A percentile compares a stretch with the other conserved stretches of the same genome.
These are phyloP conservation scores for Lactifluus pinguis DNA, from an alignment of 768 basidiomycete genomes.

Conservation along the genomic window DNA sequence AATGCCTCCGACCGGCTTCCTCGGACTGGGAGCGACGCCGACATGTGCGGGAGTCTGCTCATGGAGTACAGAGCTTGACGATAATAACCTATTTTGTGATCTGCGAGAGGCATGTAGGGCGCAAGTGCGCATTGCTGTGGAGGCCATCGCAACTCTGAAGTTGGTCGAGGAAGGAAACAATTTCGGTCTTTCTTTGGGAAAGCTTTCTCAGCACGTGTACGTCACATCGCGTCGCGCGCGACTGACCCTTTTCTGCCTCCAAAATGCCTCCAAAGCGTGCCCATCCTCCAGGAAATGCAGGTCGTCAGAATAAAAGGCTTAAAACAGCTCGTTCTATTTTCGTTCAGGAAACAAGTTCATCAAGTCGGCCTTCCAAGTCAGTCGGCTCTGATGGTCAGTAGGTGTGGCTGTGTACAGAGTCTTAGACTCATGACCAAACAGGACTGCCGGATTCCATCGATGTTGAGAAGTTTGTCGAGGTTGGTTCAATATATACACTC, in stretches of 20 bases:
- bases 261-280: constrained; percentile 37
- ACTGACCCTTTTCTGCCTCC: background rate
- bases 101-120: background rate
- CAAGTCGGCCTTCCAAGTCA: constrained; percentile 35
- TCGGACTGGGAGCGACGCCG: constrained; percentile 46
- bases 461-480: constrained; percentile 85
- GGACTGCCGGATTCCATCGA: constrained; percentile 68
- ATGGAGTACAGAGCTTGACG: constrained; percentile 35
- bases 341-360: constrained; percentile 40
- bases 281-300: constrained; percentile 24
- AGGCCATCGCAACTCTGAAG: constrained; percentile 21
- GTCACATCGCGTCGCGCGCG: background rate
- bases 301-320: constrained; percentile 58
- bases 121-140: background rate
- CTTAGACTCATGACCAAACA: constrained; percentile 25
- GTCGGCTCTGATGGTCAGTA: constrained; percentile 34
- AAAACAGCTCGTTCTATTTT: constrained; percentile 62
- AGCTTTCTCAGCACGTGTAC: constrained; percentile 15
- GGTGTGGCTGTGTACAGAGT: background rate
- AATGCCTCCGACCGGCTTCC: constrained; percentile 63
- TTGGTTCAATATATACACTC: constrained; percentile 24
- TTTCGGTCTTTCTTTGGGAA: background rate
- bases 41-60: constrained; percentile 39
- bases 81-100: constrained; percentile 30
- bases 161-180: too few species aligned